Percentiles rank a stretch among this genome's conserved stretches.
Conservation (phyloP, 345 rosid genomes). For the Syzygium oleosum region DNA sequence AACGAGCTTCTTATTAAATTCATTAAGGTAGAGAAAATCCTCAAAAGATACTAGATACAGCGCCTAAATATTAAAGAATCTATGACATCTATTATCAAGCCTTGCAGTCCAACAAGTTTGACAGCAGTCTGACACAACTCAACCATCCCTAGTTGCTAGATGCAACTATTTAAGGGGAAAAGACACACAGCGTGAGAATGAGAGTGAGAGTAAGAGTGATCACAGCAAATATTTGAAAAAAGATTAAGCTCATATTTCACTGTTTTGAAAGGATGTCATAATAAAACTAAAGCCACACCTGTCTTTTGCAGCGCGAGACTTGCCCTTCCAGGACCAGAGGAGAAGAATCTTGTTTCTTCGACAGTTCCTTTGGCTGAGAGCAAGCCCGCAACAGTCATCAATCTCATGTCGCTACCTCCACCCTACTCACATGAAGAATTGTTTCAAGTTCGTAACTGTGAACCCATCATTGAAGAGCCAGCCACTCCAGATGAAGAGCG, state of each 20-base stretch:
- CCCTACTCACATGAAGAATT: neutral
- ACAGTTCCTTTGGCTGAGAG: constrained; percentile 19
- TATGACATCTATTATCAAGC: neutral
- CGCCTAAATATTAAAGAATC: neutral
- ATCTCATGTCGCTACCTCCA: constrained; percentile 34
- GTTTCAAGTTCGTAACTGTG: neutral
- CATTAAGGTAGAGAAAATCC: neutral
- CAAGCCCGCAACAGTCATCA: constrained; percentile 25
- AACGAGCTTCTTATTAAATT: neutral
- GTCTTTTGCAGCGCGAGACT: constrained; percentile 72
- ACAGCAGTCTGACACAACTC: neutral
- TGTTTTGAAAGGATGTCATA: neutral
- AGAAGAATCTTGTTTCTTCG: constrained; percentile 41
- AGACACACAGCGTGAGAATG: neutral
- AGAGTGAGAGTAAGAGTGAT: neutral
- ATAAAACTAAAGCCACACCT: neutral
- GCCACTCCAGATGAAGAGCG: constrained; percentile 59
- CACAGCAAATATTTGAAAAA: neutral
- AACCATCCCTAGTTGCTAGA: neutral
- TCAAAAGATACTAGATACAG: neutral
- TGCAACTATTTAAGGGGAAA: neutral
- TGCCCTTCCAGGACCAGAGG: constrained; percentile 80
- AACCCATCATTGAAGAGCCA: constrained; percentile 89
- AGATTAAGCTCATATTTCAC: neutral
- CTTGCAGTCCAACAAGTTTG: neutral